phyloP scores from a whole-genome alignment of 2,329 filamentous ascomycete species.

The Coniella lustricola region DNA sequence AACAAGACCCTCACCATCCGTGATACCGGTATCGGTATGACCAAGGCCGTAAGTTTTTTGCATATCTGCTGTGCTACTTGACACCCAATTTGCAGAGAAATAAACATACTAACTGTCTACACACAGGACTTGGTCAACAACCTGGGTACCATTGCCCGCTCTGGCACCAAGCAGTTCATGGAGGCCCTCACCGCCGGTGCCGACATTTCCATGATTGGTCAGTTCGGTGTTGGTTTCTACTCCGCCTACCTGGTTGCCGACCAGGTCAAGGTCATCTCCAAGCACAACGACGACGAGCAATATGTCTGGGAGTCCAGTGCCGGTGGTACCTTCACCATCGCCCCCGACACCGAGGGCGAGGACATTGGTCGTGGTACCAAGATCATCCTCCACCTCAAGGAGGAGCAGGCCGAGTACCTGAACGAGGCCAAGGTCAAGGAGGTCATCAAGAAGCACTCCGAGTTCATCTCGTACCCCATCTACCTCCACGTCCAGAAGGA shows the following conservation, averaged over 20 bases:
- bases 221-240: conserved; percentile 99
- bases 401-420: conserved; percentile 96
- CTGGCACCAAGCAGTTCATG: conserved; percentile 99
- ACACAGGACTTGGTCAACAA: conserved; percentile 95
- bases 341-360: conserved; percentile 83
- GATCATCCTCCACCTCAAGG: conserved; percentile 98
- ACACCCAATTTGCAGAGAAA: no score
- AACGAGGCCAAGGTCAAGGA: conserved; percentile 99
- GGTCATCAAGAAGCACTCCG: conserved; percentile 99
- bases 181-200: conserved; percentile 96
- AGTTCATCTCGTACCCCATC: conserved; percentile 99
- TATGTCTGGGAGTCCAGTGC: conserved; percentile 99
- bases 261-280: conserved; percentile 89
- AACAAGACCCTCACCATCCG: conserved; percentile 95
- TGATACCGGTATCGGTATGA: conserved; percentile 99
- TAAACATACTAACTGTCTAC: conserved; percentile 28
- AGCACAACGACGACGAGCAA: conserved; percentile 99
- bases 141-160: conserved; percentile 97
- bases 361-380: conserved; percentile 90
- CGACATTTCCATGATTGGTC: conserved; percentile 99
- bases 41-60: conserved; percentile 95
- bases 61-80: no score
- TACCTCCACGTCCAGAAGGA: conserved; percentile 99
- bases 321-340: conserved; percentile 94
- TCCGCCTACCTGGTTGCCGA: conserved; percentile 99